These are phyloP conservation scores for Kwoniella heveanensis DNA, from an alignment of 768 basidiomycete genomes.

Conservation along the genomic window DNA sequence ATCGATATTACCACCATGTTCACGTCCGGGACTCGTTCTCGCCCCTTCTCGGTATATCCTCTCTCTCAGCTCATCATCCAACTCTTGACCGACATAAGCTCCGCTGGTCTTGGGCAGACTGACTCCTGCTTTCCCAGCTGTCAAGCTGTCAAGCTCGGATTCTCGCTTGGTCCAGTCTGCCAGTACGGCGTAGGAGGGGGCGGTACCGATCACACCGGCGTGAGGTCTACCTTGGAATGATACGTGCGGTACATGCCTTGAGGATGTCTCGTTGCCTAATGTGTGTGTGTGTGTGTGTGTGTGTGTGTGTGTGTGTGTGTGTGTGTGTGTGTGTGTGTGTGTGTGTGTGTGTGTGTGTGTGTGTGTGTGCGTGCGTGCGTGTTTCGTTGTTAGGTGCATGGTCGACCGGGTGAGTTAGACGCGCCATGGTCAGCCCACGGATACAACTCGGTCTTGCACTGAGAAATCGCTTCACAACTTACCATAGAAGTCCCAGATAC, in stretches of 20 bases:
- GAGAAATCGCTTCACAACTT: too few species aligned
- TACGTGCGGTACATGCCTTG: slow-evolving; percentile 76
- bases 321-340: too few species aligned
- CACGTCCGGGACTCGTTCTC: slow-evolving; percentile 73
- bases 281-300: too few species aligned
- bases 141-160: slow-evolving; percentile 61
- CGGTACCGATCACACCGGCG: slow-evolving; percentile 71
- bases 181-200: slow-evolving; percentile 72
- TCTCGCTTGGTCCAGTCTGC: slow-evolving; percentile 76
- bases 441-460: too few species aligned
- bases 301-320: not conserved
- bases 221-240: slow-evolving; percentile 77
- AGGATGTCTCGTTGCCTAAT: slow-evolving; percentile 68
- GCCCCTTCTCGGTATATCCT: slow-evolving; percentile 70
- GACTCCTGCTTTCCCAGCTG: slow-evolving; percentile 5
- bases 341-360: too few species aligned
- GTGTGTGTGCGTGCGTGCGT: too few species aligned
- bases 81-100: slow-evolving; percentile 71
- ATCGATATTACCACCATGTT: slow-evolving; percentile 70
- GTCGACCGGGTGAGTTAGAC: too few species aligned
- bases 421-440: too few species aligned
- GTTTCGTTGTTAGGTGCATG: too few species aligned
- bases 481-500: slow-evolving; percentile 74
- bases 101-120: slow-evolving; percentile 66
- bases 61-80: slow-evolving; percentile 59